Conservation (phyloP, 2,329 filamentous ascomycete genomes). For the Alternaria burnsii region DNA sequence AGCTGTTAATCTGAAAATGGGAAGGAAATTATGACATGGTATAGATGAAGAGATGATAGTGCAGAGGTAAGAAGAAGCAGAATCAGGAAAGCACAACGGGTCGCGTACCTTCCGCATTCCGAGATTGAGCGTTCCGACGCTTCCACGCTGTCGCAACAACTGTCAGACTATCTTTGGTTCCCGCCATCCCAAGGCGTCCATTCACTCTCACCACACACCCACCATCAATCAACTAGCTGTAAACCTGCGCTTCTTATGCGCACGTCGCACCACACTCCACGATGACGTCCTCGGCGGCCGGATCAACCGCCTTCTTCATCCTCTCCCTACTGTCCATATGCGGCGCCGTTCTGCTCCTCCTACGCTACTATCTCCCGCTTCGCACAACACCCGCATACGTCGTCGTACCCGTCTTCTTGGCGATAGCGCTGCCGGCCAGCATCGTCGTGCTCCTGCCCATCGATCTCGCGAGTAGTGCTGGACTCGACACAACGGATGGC, state of each 20-base stretch:
- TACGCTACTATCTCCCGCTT: slow-evolving; percentile 89
- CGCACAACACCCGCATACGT: slow-evolving; percentile 91
- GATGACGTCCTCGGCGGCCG: slow-evolving; percentile 69
- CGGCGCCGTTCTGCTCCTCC: slow-evolving; percentile 78
- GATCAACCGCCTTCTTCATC: slow-evolving; percentile 80
- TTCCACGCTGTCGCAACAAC: slow-evolving; percentile 15
- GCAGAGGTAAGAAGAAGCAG: neutral
- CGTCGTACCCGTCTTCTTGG: slow-evolving; percentile 90
- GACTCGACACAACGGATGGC: slow-evolving; percentile 70
- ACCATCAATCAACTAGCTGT: slow-evolving; percentile 10
- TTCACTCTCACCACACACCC: slow-evolving; percentile 11
- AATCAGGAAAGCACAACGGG: slow-evolving; percentile 8
- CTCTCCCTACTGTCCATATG: slow-evolving; percentile 78
- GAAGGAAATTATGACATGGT: neutral
- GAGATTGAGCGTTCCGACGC: slow-evolving; percentile 25
- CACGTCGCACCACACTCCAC: slow-evolving; percentile 20
- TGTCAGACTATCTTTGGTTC: slow-evolving; percentile 8
- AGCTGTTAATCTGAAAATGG: neutral
- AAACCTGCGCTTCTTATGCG: slow-evolving; percentile 22
- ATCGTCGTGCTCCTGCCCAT: slow-evolving; percentile 94
- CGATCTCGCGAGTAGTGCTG: slow-evolving; percentile 87
- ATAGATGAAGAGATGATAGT: neutral
- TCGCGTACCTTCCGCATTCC: slow-evolving; percentile 29
- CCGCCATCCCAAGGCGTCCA: slow-evolving; percentile 4
- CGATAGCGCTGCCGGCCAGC: slow-evolving; percentile 89